These are phyloP conservation scores for Trametes polyzona DNA, from an alignment of 1,284 basidiomycete species.

Conservation along the genomic window DNA sequence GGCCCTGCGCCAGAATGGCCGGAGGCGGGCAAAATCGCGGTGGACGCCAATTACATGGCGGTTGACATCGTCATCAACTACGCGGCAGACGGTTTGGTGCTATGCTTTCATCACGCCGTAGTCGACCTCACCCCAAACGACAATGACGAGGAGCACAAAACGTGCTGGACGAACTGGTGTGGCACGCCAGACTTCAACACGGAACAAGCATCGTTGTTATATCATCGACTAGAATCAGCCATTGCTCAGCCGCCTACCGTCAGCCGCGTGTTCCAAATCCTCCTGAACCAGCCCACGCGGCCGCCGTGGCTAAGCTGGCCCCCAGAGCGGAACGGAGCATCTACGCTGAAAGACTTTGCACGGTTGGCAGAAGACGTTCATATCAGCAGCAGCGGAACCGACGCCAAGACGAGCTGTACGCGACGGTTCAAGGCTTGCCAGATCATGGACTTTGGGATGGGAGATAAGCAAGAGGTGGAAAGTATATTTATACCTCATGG, in stretches of 20 bases:
- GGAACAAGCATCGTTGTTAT: constrained; percentile 63
- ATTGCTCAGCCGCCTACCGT: constrained; percentile 53
- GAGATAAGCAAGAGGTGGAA: constrained; percentile 73
- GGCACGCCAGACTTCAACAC: constrained; percentile 69
- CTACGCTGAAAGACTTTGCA: constrained; percentile 82
- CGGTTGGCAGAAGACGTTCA: constrained; percentile 81
- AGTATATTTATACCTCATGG: constrained; percentile 96
- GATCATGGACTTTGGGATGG: constrained; percentile 59
- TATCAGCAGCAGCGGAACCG: constrained; percentile 62
- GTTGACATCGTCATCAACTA: constrained; percentile 95
- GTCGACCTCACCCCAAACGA: constrained; percentile 78
- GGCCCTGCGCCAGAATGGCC: constrained; percentile 57
- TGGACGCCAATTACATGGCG: constrained; percentile 84
- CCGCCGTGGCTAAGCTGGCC: constrained; percentile 87
- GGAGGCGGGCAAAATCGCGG: constrained; percentile 69
- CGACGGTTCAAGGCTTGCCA: constrained; percentile 88
- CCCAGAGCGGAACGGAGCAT: constrained; percentile 64
- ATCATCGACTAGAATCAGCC: constrained; percentile 56
- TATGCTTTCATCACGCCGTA: constrained; percentile 95
- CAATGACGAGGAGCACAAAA: constrained; percentile 79
- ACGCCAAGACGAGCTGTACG: constrained; percentile 92
- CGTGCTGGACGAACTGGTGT: constrained; percentile 94
- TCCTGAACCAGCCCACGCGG: constrained; percentile 57
- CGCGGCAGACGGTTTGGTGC: constrained; percentile 88
- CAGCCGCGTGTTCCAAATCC: constrained; percentile 82